Evolutionary conservation across 2,329 filamentous ascomycete species (phyloP), one percentile per base, ranked within the genome.

Genomic region (Microdochium trichocladiopsis): DNA sequence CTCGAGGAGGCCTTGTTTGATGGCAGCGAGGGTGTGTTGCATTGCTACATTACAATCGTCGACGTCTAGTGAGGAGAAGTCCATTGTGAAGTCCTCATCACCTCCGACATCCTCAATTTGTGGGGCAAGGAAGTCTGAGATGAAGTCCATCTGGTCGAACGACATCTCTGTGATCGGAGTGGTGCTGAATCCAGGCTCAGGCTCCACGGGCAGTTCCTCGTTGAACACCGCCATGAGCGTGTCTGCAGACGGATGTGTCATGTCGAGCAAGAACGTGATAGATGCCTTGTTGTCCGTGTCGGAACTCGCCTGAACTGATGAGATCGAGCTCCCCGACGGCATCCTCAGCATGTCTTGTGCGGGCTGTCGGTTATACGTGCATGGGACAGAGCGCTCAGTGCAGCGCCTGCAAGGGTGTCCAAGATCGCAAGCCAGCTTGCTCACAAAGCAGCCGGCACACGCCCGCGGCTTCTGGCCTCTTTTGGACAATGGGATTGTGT

Each of bases 351-450:
- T 33, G 28, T 33, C 28, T 14, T 33, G 8, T 8, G 28, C 47
- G 43, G 36, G 37, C 2, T 55, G 47, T 33, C 58, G 52, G 18
- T 53, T 37, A 47, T 61, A 62, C n/a, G 52, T 61, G 54, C 61
- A 63, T 2, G 43, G 2, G 5, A 61, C 4, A 3, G 52, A 50
- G 3, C 62, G 59, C 2, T 57, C 49, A 4, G 51, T 47, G 48
- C 64, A 66, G 25, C 64, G 55, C 2, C 54, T 50, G 49, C 64
- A 67, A 0, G 62, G 62, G 2, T 55, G 48, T 2, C 47, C 52
- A 4, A 56, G 61, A 49, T 66, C 62, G 51, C 64, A 66, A 18
- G 61, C 59, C 12, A 62, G 55, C 31, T 64, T 64, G 55, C 62
- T 61, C 25, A 55, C 57, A 49, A 61, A 64, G 50, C 64, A 66